These are phyloP conservation scores for Acanthamoeba royreba DNA, from an alignment of 208 protist species.

Conservation along the genomic window DNA sequence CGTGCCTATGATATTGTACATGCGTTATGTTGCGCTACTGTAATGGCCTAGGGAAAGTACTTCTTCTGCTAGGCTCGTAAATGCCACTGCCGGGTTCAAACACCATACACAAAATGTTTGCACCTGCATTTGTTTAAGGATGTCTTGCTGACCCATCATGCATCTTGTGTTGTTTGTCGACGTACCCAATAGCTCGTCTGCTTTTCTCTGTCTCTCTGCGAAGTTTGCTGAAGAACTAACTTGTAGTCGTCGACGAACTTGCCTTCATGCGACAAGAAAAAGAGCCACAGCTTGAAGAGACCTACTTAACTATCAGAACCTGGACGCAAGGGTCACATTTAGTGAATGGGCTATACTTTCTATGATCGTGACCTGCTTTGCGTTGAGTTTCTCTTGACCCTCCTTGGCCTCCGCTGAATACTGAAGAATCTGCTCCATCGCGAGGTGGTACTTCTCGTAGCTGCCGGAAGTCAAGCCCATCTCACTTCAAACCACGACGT, in stretches of 20 bases:
- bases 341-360: background rate
- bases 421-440: background rate
- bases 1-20: background rate
- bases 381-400: background rate
- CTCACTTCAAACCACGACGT: background rate
- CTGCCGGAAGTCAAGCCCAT: slow-evolving; percentile 5
- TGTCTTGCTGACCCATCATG: background rate
- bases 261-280: background rate
- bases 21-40: background rate
- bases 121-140: background rate
- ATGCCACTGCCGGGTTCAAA: slow-evolving; percentile 69
- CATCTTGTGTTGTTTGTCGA: background rate
- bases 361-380: background rate
- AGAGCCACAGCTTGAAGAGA: slow-evolving; percentile 33
- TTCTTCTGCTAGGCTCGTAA: slow-evolving; percentile 20
- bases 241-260: slow-evolving; percentile 24
- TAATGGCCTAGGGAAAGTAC: background rate
- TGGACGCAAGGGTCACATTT: background rate
- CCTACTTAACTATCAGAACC: background rate
- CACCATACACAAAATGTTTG: slow-evolving; percentile 62
- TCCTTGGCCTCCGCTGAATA: slow-evolving; percentile 3
- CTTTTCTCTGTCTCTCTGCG: background rate
- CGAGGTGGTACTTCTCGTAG: background rate
- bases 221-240: slow-evolving; percentile 23
- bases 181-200: background rate